A percentile compares a stretch with the other conserved stretches of the same genome.
These are phyloP conservation scores for Lophiostoma macrostomum DNA, from an alignment of 495 filamentous ascomycete genomes.

Conservation along the genomic window DNA sequence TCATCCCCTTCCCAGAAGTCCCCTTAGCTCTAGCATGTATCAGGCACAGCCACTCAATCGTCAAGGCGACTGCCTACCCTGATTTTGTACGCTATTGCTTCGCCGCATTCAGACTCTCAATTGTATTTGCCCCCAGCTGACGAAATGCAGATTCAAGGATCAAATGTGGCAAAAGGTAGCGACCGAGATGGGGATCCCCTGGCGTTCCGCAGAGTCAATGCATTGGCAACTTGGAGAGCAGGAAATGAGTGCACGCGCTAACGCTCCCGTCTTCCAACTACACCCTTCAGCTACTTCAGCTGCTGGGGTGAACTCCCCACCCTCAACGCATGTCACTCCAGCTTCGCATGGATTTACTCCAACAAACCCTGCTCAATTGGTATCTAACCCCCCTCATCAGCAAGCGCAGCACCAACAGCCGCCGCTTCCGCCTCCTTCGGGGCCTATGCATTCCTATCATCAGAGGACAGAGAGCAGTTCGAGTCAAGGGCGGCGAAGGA, in stretches of 20 bases:
- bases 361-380: constrained; percentile 18
- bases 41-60: background rate
- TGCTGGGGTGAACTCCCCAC: constrained; percentile 15
- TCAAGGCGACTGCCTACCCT: background rate
- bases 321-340: background rate
- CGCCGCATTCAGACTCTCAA: too few relatives aligned
- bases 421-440: constrained; percentile 7
- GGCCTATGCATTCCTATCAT: constrained; percentile 23
- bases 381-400: constrained; percentile 14
- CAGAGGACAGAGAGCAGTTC: constrained; percentile 26
- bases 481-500: constrained; percentile 24
- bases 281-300: constrained; percentile 34
- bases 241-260: constrained; percentile 69
- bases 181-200: constrained; percentile 93
- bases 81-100: too few relatives aligned
- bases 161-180: constrained; percentile 96
- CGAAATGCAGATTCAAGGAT: constrained; percentile 72
- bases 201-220: constrained; percentile 94
- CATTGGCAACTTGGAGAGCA: constrained; percentile 94
- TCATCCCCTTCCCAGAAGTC: background rate
- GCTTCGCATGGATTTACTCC: constrained; percentile 23
- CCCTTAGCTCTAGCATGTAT: background rate
- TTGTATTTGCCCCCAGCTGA: too few relatives aligned
- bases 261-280: constrained; percentile 44
- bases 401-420: constrained; percentile 11